Base-by-base conservation (phyloP, 2,329 filamentous ascomycete genomes). In the Hawksworthiomyces lignivorus region DNA sequence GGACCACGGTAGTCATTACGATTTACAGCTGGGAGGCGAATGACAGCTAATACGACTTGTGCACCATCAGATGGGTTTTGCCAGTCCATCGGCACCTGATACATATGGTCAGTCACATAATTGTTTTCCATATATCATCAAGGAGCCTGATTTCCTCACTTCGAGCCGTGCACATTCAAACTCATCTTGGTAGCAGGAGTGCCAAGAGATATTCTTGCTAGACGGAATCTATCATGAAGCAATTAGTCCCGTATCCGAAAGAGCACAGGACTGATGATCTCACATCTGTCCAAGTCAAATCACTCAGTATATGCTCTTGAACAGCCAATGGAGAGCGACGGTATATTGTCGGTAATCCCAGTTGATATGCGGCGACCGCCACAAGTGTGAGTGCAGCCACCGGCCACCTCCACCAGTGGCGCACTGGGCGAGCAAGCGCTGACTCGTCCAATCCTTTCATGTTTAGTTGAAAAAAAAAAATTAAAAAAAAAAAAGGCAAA, bases 41-140 rank as follows among this genome's bases (percentile, higher is more conserved):
- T 58, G n/a, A 67, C 47, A 17, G 62, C 62, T 2, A 67, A 41
- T 6, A 61, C 43, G 7, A 63, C 62, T 4, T 60, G 55, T 15
- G 55, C 44, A 10, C 56, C 48, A 8, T 62, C 53, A 2, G 56
- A 55, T 0, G 63, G 62, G 7, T 59, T 50, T 2, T 58, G 56
- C 62, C 62, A 67, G 54, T 67, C 62, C 53, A 64, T 58, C 1
- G 63, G 63, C n/a, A 65, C 48, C 50, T 55, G 12, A 8, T 1
- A 22, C 24, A 12, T 9, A 20, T 12, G n/a, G n/a, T 5, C 14
- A 17, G 26, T 14, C 24, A n/a, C n/a, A n/a, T n/a, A n/a, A n/a
- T n/a, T n/a, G n/a, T n/a, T n/a, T n/a, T n/a, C n/a, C n/a, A n/a
- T n/a, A n/a, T n/a, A n/a, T n/a, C n/a, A n/a, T n/a, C n/a, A n/a